Conservation (phyloP, 345 rosid genomes). For the Eucalyptus regnans region DNA sequence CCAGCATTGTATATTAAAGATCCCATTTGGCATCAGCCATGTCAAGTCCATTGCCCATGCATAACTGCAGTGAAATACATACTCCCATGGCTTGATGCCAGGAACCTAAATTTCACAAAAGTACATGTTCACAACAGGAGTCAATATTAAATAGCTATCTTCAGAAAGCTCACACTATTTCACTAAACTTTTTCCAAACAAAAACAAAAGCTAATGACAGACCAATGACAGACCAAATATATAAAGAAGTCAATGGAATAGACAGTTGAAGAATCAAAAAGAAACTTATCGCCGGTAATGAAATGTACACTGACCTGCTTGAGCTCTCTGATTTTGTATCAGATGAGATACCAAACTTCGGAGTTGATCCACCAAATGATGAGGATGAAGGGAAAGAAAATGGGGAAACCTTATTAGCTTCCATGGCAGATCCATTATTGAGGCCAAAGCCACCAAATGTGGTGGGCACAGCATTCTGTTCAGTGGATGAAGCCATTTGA, state of each 20-base stretch:
- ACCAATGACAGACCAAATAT: not conserved
- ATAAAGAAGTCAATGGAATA: not conserved
- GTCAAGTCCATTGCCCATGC: not conserved
- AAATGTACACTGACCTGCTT: constrained; percentile 23
- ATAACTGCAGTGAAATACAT: not conserved
- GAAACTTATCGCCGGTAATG: not conserved
- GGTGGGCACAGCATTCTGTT: constrained; percentile 6
- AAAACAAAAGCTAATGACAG: not conserved
- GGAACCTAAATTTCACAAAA: not conserved
- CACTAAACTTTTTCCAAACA: not conserved
- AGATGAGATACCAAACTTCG: constrained; percentile 2
- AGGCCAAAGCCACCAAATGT: not conserved
- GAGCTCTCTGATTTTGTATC: constrained; percentile 11
- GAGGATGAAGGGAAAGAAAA: not conserved
- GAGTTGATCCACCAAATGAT: constrained; percentile 6
- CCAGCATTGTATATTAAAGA: not conserved
- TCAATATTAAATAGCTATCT: not conserved
- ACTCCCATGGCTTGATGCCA: not conserved
- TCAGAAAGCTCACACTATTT: not conserved
- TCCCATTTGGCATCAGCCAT: not conserved
- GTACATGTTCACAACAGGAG: not conserved
- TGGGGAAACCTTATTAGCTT: constrained; percentile 7
- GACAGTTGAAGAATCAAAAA: not conserved
- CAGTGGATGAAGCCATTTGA: constrained; percentile 15
- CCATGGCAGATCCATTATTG: constrained; percentile 1